Conservation (phyloP, 2,329 filamentous ascomycete genomes). For the Thelonectria discophora region DNA sequence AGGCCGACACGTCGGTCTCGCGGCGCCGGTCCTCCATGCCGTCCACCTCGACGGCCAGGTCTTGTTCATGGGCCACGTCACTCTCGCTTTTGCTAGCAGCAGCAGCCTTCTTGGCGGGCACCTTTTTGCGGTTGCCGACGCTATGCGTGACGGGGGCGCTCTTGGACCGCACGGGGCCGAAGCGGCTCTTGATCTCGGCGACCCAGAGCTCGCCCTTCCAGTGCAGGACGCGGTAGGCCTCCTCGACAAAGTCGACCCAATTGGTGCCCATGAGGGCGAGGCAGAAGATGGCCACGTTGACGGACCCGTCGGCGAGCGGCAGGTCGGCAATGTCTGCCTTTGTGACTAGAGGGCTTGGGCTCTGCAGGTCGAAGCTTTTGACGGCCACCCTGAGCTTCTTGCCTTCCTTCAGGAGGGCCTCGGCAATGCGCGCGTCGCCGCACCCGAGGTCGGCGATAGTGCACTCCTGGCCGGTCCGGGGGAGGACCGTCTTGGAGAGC, state of each 20-base stretch:
- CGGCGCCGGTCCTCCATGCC: slow-evolving; percentile 69
- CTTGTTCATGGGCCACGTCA: slow-evolving; percentile 59
- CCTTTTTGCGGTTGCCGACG: slow-evolving; percentile 73
- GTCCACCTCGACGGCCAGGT: slow-evolving; percentile 76
- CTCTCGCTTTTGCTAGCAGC: slow-evolving; percentile 55
- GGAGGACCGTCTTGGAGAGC: slow-evolving; percentile 61
- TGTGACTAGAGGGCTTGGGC: slow-evolving; percentile 78
- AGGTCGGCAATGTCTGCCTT: slow-evolving; percentile 88
- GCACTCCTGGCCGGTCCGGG: slow-evolving; percentile 75
- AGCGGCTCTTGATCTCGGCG: slow-evolving; percentile 94
- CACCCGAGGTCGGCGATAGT: slow-evolving; percentile 93
- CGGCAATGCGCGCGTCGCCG: slow-evolving; percentile 85
- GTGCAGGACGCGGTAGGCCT: slow-evolving; percentile 89
- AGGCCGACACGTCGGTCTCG: slow-evolving; percentile 87
- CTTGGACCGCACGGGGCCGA: slow-evolving; percentile 57
- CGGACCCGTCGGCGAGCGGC: slow-evolving; percentile 76
- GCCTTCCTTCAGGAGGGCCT: slow-evolving; percentile 69
- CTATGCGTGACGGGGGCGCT: slow-evolving; percentile 68
- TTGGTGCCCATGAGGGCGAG: slow-evolving; percentile 98
- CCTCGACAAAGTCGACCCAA: slow-evolving; percentile 96
- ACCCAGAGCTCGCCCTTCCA: slow-evolving; percentile 98
- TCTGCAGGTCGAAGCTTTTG: slow-evolving; percentile 87
- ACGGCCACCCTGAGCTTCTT: slow-evolving; percentile 77
- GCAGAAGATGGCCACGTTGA: slow-evolving; percentile 93
- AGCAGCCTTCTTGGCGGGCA: slow-evolving; percentile 56